Evolutionary conservation across 1,139 yeast species (phyloP).

Genomic region (Geotrichum klebahnii): DNA sequence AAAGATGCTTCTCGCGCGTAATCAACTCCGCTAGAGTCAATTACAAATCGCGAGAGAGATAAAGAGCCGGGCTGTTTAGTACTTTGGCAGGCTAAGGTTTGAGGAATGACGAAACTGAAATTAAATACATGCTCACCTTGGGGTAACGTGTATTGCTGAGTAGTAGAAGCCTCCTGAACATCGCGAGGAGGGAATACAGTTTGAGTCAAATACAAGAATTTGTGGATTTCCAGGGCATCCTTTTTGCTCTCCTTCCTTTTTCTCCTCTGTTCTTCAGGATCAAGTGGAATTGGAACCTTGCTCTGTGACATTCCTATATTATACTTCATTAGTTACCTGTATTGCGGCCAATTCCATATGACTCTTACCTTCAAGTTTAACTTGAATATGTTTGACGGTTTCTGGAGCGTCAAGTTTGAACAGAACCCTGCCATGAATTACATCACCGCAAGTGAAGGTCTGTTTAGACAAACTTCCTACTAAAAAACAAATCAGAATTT

Average conservation of each 20-base stretch:
- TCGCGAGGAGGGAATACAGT: conserved; percentile 62
- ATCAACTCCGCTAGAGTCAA: conserved; percentile 36
- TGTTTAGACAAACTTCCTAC: conserved; percentile 9
- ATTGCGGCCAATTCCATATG: not conserved
- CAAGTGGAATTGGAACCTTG: conserved; percentile 19
- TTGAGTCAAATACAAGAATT: conserved; percentile 51
- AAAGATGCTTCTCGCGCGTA: conserved; percentile 31
- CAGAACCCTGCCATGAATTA: conserved; percentile 13
- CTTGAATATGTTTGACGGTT: conserved; percentile 17
- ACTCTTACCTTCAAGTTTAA: conserved; percentile 22
- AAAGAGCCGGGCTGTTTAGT: conserved; percentile 32
- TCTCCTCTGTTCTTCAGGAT: conserved; percentile 20
- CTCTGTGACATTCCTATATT: conserved; percentile 18
- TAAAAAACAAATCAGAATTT: not conserved
- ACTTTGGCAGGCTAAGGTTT: conserved; percentile 46
- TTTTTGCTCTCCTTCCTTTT: conserved; percentile 22
- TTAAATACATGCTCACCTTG: conserved; percentile 60
- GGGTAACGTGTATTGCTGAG: conserved; percentile 55
- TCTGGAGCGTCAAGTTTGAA: conserved; percentile 13
- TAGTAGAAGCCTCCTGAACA: conserved; percentile 46
- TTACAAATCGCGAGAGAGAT: conserved; percentile 41
- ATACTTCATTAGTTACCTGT: not conserved
- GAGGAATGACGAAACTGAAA: conserved; percentile 54
- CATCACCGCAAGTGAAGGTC: conserved; percentile 21
- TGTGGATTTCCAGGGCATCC: conserved; percentile 47